Base-by-base conservation (phyloP, 768 basidiomycete genomes). In the Galerina sulciceps region DNA sequence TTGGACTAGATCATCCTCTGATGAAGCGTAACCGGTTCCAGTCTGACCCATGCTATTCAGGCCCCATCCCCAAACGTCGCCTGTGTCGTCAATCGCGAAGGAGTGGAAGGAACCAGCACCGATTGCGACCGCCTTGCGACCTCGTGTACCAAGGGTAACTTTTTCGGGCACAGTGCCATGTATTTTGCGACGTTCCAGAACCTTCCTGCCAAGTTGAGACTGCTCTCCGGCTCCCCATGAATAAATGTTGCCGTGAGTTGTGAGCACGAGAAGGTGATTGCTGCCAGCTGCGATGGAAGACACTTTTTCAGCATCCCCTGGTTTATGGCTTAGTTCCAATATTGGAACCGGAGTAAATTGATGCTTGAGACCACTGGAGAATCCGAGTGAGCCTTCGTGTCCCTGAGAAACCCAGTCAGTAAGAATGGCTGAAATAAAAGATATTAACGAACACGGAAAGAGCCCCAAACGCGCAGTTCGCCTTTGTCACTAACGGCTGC, bases 41-140 rank as follows among this genome's bases (percentile, higher is more conserved):
- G 85, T 86, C 73, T 93, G 91, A 26, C 90, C 95, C 88, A 83
- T 91, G 73, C 79, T 92, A 73, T 99, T 97, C 58, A 95, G 79
- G n/a, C 96, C 96, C 96, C 96, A 98, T 11, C 86, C 94, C 88
- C 89, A 98, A 9, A 96, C 90, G 48, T 82, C 85, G 26, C 94
- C 95, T 6, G 80, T 76, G 52, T 90, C 84, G 70, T 94, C 90
- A 56, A 98, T 86, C 2, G 95, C 96, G 67, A 97, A 98, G 0
- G 94, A 96, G 67, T 93, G 90, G 73, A 87, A 92, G 51, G 82
- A 82, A 6, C 96, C 96, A 0, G 94, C 84, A 4, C 94, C 94
- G 60, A 98, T 77, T 41, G 75, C 76, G 11, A 88, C 86, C 44
- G 76, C 78, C 73, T 76, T 78, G 65, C 88, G 84, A 23, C 76